These are phyloP conservation scores for Fusarium foetens DNA, from an alignment of 2,329 filamentous ascomycete species.

Conservation along the genomic window DNA sequence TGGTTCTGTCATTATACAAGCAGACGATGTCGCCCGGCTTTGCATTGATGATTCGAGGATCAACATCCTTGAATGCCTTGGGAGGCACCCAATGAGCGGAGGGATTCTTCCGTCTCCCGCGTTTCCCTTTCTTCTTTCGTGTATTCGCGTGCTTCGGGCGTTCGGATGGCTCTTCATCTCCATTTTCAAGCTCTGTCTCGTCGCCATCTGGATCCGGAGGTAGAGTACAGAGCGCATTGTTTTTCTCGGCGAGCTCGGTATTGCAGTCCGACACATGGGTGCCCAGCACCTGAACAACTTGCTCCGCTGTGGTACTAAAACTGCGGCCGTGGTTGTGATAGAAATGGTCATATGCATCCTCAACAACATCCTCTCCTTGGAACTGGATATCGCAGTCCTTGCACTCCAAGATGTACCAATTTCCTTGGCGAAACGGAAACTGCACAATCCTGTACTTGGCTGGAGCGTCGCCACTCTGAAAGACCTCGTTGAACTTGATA, in stretches of 20 bases:
- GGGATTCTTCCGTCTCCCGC: not conserved
- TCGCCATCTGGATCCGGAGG: not conserved
- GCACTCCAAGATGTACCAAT: conserved; percentile 2
- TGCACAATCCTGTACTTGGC: not conserved
- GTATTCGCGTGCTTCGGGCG: not conserved
- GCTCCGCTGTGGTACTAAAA: not conserved
- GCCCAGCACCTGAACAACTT: not conserved
- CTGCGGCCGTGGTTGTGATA: not conserved
- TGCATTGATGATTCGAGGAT: not conserved
- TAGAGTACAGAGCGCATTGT: not conserved
- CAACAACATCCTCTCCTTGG: not conserved
- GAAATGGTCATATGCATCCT: not conserved
- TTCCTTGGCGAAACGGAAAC: not conserved
- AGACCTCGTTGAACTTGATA: not conserved
- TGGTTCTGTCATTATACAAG: not conserved
- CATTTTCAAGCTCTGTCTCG: not conserved
- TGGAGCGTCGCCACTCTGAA: not conserved
- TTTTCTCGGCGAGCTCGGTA: not conserved
- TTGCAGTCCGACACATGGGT: not conserved
- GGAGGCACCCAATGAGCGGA: not conserved
- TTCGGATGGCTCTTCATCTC: not conserved
- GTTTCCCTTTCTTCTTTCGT: not conserved
- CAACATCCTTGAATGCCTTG: not conserved
- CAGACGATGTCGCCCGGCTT: not conserved
- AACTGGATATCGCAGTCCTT: not conserved